phyloP scores from a whole-genome alignment of 2,329 filamentous ascomycete genomes.

The Shiraia sp. region DNA sequence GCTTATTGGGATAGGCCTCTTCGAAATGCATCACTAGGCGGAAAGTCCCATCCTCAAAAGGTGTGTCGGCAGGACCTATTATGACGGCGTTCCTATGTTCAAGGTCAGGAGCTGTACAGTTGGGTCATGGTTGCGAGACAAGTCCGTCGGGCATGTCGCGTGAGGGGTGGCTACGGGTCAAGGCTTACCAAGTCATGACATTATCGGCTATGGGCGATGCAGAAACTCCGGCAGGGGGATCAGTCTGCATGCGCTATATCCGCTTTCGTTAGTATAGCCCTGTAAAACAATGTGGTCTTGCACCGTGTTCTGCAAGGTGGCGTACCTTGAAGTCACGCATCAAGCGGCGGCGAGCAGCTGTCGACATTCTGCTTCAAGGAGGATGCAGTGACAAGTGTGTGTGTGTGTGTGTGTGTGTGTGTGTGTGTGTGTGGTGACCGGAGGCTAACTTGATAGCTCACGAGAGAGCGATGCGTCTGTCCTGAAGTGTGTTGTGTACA shows the following conservation, averaged over 20 bases:
- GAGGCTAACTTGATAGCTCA: background rate
- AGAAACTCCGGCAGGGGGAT: constrained; percentile 94
- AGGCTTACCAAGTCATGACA: constrained; percentile 87
- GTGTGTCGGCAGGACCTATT: constrained; percentile 93
- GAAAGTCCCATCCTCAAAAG: constrained; percentile 98
- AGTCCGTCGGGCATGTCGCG: constrained; percentile 21
- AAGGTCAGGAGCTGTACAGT: constrained; percentile 32
- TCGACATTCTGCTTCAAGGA: constrained; percentile 68
- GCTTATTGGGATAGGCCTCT: constrained; percentile 98
- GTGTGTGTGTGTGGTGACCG: background rate
- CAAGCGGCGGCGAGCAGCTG: constrained; percentile 88
- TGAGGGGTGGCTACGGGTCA: constrained; percentile 20
- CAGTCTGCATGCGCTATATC: constrained; percentile 93
- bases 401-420: too few relatives aligned
- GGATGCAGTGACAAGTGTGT: background rate
- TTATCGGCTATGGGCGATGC: constrained; percentile 95
- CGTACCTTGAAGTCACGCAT: constrained; percentile 99
- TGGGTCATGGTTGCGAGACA: background rate
- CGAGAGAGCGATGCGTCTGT: constrained; percentile 1
- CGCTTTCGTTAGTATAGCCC: constrained; percentile 10
- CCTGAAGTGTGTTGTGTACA: constrained; percentile 4
- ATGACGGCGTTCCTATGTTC: constrained; percentile 89
- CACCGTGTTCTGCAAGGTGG: constrained; percentile 15
- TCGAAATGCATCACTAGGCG: constrained; percentile 98
- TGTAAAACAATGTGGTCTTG: background rate